Base-by-base conservation (phyloP, 106 monocot genomes). In the Platanthera guangdongensis region DNA sequence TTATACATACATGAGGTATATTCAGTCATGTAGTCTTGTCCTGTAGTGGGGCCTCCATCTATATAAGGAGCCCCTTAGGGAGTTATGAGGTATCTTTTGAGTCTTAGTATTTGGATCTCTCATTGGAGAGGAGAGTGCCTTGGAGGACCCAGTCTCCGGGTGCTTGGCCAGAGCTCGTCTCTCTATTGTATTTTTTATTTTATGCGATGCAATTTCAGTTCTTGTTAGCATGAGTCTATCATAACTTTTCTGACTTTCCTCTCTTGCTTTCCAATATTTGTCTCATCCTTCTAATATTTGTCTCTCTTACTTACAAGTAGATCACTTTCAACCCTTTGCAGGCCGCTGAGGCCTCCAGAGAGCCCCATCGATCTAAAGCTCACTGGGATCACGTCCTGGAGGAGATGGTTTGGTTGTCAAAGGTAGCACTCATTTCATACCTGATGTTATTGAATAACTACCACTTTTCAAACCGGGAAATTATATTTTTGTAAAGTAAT, bases 321-420 rank as follows among this genome's bases (percentile, higher is more conserved):
- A 1, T 65, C 9, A 30, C 65, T 73, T 32, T 86, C 53, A 51
- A 57, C 30, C 28, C 69, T 69, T 51, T 54, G 51, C 74, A 99
- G 99, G 88, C 90, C 25, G 76, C 92, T 81, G 99, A 99, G 81
- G 85, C 77, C 55, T 78, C 94, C 9, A 93, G 64, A 57, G 97
- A 97, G 78, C 97, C 97, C 57, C 89, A 84, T 80, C 82, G 99
- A 71, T 85, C 89, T 15, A 99, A 92, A 52, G 68, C 88, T 73
- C 99, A 99, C 74, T 94, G 99, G 99, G 99, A 99, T 87, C 92
- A 94, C 86, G 94, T 99, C 73, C 73, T 99, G 47, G 94, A 92
- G 74, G 99, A 99, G 80, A 99, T 99, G 99, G 83, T 85, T 77
- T 99, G 99, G 99, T 52, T 99, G 15, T 90, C 99, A 53, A 99